Evolutionary conservation across 2,329 filamentous ascomycete species (phyloP).

Genomic region (Macrophomina phaseolina): DNA sequence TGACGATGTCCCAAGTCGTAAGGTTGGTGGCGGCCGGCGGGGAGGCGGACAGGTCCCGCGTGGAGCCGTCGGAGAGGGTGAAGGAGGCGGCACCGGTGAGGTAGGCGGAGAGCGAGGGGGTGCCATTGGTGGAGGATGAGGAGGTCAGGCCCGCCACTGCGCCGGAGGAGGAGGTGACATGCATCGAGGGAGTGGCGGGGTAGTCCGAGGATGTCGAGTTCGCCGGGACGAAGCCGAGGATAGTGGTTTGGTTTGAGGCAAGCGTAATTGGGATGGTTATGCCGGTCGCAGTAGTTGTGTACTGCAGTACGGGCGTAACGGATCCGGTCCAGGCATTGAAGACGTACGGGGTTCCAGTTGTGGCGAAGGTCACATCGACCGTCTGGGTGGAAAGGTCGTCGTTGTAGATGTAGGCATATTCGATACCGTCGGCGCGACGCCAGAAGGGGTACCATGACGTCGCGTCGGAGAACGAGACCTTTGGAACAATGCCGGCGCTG

Average conservation of each 20-base stretch:
- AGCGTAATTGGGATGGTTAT: conserved; percentile 46
- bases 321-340: conserved; percentile 54
- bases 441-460: conserved; percentile 46
- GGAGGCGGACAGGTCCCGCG: conserved; percentile 29
- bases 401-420: conserved; percentile 52
- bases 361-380: conserved; percentile 28
- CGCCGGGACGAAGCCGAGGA: conserved; percentile 45
- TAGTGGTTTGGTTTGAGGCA: conserved; percentile 47
- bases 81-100: conserved; percentile 28
- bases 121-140: not conserved
- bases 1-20: conserved; percentile 43
- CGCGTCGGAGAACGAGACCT: conserved; percentile 35
- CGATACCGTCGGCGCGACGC: conserved; percentile 39
- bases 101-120: conserved; percentile 11
- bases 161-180: conserved; percentile 16
- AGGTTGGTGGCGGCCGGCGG: conserved; percentile 35
- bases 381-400: conserved; percentile 33
- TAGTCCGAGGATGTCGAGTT: not conserved
- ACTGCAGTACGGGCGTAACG: conserved; percentile 40
- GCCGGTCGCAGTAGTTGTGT: conserved; percentile 34
- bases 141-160: conserved; percentile 14
- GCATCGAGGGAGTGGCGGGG: not conserved
- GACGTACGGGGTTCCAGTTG: conserved; percentile 39
- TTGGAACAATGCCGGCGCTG: conserved; percentile 41
- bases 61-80: conserved; percentile 29